Evolutionary conservation across 805 yeast genomes (phyloP), one percentile per base, ranked within the genome.

Genomic region (Pichia heedii): DNA sequence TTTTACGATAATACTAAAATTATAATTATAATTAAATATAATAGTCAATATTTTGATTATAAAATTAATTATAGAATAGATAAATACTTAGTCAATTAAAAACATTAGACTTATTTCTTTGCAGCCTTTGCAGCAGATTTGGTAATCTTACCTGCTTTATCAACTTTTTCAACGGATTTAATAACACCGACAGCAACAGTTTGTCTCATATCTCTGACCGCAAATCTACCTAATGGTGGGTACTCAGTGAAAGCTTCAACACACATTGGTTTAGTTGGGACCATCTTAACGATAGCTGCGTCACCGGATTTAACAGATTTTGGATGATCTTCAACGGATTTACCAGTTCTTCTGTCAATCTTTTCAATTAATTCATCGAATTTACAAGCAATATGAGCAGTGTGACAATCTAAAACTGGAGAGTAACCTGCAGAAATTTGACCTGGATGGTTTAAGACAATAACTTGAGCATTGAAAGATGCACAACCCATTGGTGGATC

Each of bases 181-280:
- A 90, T 84, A 68, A 89, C 96, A 85, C 97, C 97, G 69, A 89
- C 97, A 70, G 97, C 97, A 65, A 89, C 97, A 63, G 97, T 89
- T 77, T 88, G 96, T 84, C 97, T 85, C 97, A 88, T 88, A 77
- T 88, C 97, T 84, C 97, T 89, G 80, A 88, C 96, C 70, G 90
- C 90, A 74, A 90, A 77, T 82, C 97, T 88, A 74, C 96, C 93
- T 71, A 90, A 73, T 74, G 94, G 96, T 69, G 90, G 96, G 81
- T 90, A 88, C 67, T 87, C 93, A 66, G 80, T 73, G 81, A 80
- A 90, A 59, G 90, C 77, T 74, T 90, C 96, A 57, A 89, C 95
- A 72, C 96, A 89, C 76, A 90, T 78, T 63, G 95, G 89, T 78
- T 84, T 88, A 62, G 84, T 68, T 60, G 90, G 84, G 61, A 87